phyloP scores from a whole-genome alignment of 768 basidiomycete genomes.

The Leucosporidium creatinivorum region DNA sequence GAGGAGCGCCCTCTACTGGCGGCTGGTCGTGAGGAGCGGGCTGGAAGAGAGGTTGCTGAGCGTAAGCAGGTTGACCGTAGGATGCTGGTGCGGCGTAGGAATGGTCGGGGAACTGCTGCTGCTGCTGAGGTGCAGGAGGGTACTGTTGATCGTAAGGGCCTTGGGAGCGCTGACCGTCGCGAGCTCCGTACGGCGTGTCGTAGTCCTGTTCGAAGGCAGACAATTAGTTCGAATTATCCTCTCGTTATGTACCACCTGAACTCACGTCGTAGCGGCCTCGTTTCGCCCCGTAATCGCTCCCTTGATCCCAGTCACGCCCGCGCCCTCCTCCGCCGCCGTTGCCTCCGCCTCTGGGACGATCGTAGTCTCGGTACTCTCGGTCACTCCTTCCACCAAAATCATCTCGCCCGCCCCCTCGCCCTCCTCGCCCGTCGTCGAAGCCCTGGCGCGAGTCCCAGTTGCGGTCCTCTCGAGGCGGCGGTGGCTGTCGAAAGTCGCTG shows the following conservation, averaged over 20 bases:
- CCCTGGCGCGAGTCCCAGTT: not conserved
- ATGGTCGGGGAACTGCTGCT: constrained; percentile 1
- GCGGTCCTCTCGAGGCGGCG: not conserved
- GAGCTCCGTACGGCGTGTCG: not conserved
- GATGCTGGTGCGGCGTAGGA: not conserved
- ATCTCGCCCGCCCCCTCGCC: constrained; percentile 17
- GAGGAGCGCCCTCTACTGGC: no score
- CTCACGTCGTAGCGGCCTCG: no score
- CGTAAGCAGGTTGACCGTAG: not conserved
- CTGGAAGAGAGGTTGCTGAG: not conserved
- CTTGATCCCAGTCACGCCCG: no score
- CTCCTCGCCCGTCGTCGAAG: constrained; percentile 4
- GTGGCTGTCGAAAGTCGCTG: not conserved
- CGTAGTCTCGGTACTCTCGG: not conserved
- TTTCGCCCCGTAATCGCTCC: no score
- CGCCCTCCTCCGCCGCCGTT: no score
- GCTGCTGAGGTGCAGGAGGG: constrained; percentile 10
- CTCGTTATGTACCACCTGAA: no score
- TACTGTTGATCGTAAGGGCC: not conserved
- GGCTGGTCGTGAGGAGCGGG: no score
- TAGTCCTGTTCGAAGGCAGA: constrained; percentile 4
- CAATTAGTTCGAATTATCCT: no score
- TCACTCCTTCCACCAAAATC: not conserved
- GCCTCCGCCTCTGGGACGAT: not conserved
- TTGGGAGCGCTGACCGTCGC: not conserved